phyloP scores from a whole-genome alignment of 306 rosid genomes.

The Sindora glabra region DNA sequence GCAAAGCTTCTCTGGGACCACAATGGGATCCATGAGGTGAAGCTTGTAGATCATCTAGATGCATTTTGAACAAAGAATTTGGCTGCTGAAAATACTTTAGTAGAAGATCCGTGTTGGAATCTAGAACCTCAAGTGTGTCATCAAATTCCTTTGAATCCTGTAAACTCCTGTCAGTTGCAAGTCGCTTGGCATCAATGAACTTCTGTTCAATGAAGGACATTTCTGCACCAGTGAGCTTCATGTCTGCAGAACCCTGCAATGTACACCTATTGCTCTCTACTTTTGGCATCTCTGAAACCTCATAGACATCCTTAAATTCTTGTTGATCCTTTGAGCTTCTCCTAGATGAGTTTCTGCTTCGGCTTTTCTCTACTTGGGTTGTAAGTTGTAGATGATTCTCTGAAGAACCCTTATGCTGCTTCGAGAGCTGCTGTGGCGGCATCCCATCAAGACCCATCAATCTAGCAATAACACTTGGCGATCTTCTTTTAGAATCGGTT shows the following conservation, averaged over 20 bases:
- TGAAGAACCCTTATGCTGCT: conserved; percentile 34
- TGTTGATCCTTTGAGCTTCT: conserved; percentile 58
- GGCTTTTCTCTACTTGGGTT: conserved; percentile 34
- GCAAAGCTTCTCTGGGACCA: conserved; percentile 28
- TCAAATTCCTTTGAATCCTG: conserved; percentile 70
- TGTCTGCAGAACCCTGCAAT: conserved; percentile 26
- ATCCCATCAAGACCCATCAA: conserved; percentile 98
- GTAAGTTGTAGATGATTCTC: conserved; percentile 22
- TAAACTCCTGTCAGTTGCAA: conserved; percentile 60
- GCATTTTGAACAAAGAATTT: conserved; percentile 80
- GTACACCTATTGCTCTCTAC: conserved; percentile 46
- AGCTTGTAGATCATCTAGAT: conserved; percentile 64
- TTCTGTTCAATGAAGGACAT: conserved; percentile 79
- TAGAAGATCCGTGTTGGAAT: conserved; percentile 80
- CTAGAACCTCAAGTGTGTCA: conserved; percentile 73
- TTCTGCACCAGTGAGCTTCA: conserved; percentile 52
- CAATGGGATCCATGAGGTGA: conserved; percentile 38
- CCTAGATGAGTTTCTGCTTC: conserved; percentile 40
- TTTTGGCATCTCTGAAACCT: conserved; percentile 63
- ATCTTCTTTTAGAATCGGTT: conserved; percentile 51
- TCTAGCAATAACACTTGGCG: conserved; percentile 76
- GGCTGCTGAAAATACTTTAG: conserved; percentile 75
- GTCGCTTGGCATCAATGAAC: conserved; percentile 85
- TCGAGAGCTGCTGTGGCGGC: conserved; percentile 51
- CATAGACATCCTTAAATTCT: conserved; percentile 89